Evolutionary conservation across 2,329 filamentous ascomycete genomes (phyloP).

Genomic region (Cadophora sp.): DNA sequence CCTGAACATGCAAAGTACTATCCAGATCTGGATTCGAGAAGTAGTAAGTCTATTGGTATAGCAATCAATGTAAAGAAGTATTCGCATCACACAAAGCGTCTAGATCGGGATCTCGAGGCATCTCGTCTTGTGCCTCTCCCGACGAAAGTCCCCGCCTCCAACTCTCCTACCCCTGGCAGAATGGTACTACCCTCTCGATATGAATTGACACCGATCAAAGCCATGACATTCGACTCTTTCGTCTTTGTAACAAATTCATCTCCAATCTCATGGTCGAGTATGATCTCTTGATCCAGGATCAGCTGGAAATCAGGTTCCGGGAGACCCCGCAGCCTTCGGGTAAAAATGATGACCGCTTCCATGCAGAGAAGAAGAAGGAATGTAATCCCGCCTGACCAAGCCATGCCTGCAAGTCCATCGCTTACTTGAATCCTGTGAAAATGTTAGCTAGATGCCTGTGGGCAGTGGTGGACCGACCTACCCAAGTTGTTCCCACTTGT

Average conservation of each 20-base stretch:
- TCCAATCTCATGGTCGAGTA: slow-evolving; percentile 16
- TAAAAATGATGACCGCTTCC: slow-evolving; percentile 8
- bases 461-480: not conserved
- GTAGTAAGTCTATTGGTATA: not conserved
- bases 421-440: slow-evolving; percentile 17
- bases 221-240: not conserved
- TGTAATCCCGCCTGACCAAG: slow-evolving; percentile 15
- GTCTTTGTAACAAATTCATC: not conserved
- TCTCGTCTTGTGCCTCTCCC: not conserved
- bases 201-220: not conserved
- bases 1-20: not conserved
- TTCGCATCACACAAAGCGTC: not conserved
- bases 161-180: not conserved
- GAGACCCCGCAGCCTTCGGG: not conserved
- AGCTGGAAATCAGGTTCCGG: slow-evolving; percentile 17
- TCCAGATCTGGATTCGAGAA: not conserved
- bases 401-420: slow-evolving; percentile 12
- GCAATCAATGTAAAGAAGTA: not conserved
- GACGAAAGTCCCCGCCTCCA: not conserved
- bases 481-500: slow-evolving; percentile 21
- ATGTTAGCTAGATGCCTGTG: not conserved
- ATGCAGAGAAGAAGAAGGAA: slow-evolving; percentile 17
- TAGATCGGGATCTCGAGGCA: not conserved
- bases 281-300: slow-evolving; percentile 19
- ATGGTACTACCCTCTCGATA: not conserved